Evolutionary conservation across 2,329 filamentous ascomycete genomes (phyloP).

Genomic region (Coniella lustricola): DNA sequence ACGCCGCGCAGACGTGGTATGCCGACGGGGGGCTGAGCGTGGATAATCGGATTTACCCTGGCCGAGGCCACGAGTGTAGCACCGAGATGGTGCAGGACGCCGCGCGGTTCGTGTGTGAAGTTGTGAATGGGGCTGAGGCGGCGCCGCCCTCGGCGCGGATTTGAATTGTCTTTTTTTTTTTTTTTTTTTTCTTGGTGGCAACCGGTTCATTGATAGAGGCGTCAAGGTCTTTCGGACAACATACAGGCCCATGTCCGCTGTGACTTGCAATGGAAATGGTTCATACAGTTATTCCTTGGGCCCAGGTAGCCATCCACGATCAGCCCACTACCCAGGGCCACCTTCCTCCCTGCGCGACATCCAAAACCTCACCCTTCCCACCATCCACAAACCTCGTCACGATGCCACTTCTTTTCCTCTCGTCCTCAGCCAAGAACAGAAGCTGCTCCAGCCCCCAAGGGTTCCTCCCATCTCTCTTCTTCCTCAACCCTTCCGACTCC

Average conservation of each 20-base stretch:
- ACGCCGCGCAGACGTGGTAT: conserved; percentile 45
- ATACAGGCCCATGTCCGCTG: too few species aligned
- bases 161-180: too few species aligned
- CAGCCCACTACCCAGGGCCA: conserved; percentile 24
- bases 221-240: too few species aligned
- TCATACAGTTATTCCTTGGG: not conserved
- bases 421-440: conserved; percentile 33
- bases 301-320: too few species aligned
- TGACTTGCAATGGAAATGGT: not conserved
- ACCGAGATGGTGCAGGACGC: conserved; percentile 60
- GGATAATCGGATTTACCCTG: conserved; percentile 61
- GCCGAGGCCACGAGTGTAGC: conserved; percentile 63
- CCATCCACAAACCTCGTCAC: conserved; percentile 26
- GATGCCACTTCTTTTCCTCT: conserved; percentile 31
- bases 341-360: conserved; percentile 28
- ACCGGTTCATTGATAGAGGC: too few species aligned
- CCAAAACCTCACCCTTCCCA: conserved; percentile 31
- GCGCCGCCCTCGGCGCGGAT: conserved; percentile 18
- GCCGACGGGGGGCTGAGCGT: conserved; percentile 49
- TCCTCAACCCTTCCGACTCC: conserved; percentile 33
- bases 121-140: conserved; percentile 28
- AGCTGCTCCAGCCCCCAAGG: conserved; percentile 39
- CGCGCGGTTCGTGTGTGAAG: conserved; percentile 52
- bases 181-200: too few species aligned
- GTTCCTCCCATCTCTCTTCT: conserved; percentile 44